Evolutionary conservation across 73 alveolate genomes (phyloP), one percentile per base, ranked within the genome.

Genomic region (Symbiodinium pilosum): DNA sequence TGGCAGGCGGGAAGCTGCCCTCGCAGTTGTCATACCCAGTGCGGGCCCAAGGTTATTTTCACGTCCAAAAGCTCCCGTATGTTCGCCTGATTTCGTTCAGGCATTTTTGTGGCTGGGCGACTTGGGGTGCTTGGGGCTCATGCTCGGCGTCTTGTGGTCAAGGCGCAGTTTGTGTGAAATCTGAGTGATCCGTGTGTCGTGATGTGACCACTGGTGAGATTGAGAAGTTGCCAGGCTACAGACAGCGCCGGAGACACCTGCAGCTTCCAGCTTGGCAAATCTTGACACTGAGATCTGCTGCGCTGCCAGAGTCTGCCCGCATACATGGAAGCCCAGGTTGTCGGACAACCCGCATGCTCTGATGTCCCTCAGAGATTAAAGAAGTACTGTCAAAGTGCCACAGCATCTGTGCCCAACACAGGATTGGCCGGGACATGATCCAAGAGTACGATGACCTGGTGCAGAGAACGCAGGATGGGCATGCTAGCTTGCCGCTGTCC

Each of bases 51-150:
- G 81, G 73, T 5, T 28, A n/a, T 9, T 28, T 38, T 64, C 1
- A 56, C n/a, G n/a, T 47, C 59, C 14, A 14, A 47, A 47, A 47
- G 59, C 59, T 47, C n/a, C n/a, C n/a, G n/a, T n/a, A 0, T 51
- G 68, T 54, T 42, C 47, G 43, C n/a, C 16, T 40, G 26, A 16
- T 36, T n/a, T 12, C 28, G 32, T 12, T 34, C 11, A 91, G 97
- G 97, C 97, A 91, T 26, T 91, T 59, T 59, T 91, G 97, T 32
- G 97, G 97, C 73, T 91, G 97, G 97, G 87, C 97, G 0, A 68
- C 44, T n/a, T 91, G 97, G 97, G 97, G 81, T 38, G 39, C 77
- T 2, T 91, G 97, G 97, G 97, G 97, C 40, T 68, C 87, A 4
- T 91, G 97, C 88, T 91, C 97, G 16, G 77, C 97, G 32, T 59